phyloP scores from a whole-genome alignment of 1,284 basidiomycete genomes.

The Cutaneotrichosporon cavernicola region DNA sequence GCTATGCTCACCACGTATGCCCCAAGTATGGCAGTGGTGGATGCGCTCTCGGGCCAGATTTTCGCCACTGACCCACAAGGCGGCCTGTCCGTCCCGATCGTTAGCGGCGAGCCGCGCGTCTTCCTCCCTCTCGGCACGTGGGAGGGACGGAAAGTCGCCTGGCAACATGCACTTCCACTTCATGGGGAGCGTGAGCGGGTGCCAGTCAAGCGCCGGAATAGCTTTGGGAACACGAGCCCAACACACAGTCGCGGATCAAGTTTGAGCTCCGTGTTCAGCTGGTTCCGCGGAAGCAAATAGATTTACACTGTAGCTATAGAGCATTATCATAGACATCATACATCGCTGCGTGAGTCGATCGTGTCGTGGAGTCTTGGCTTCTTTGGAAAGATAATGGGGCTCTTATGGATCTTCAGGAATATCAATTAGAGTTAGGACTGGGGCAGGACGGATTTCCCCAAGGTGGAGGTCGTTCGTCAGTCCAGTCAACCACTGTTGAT shows the following conservation, averaged over 20 bases:
- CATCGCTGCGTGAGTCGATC: not conserved
- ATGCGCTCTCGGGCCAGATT: slow-evolving; percentile 62
- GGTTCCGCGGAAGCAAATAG: slow-evolving; percentile 22
- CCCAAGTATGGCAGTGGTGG: slow-evolving; percentile 60
- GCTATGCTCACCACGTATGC: slow-evolving; percentile 53
- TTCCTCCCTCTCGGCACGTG: slow-evolving; percentile 38
- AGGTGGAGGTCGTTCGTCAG: not conserved
- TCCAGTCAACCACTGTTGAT: slow-evolving; percentile 7
- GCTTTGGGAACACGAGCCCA: not conserved
- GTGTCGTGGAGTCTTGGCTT: not conserved
- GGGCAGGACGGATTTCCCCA: not conserved
- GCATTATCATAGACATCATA: slow-evolving; percentile 3
- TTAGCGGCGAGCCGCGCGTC: slow-evolving; percentile 44
- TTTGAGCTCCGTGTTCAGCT: slow-evolving; percentile 23
- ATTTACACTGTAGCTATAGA: not conserved
- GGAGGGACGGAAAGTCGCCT: slow-evolving; percentile 20
- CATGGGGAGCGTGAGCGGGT: not conserved
- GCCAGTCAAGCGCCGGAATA: not conserved
- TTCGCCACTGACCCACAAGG: slow-evolving; percentile 57
- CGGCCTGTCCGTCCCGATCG: slow-evolving; percentile 43
- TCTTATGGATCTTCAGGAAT: no score
- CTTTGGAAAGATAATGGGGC: no score
- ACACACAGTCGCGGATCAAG: slow-evolving; percentile 20
- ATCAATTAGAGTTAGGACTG: not conserved
- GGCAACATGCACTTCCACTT: slow-evolving; percentile 13